Evolutionary conservation across 1,284 basidiomycete genomes (phyloP).

Genomic region (Ceratobasidium sp.): DNA sequence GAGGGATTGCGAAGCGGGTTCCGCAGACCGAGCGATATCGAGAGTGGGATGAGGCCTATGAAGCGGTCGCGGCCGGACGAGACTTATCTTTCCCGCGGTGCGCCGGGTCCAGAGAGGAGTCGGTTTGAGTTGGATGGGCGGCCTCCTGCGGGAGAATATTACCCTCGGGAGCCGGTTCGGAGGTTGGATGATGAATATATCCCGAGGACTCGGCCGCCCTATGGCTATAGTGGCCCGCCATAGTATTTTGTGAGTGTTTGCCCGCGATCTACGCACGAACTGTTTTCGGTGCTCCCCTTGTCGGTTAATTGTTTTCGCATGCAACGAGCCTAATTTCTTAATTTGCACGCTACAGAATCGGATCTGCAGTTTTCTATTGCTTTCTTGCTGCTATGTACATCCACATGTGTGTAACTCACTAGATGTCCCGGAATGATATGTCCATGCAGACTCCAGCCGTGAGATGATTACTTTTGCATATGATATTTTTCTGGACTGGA

Average conservation of each 20-base stretch:
- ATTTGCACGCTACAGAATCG: not conserved
- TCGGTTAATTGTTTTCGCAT: constrained; percentile 1
- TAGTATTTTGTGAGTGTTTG: constrained; percentile 10
- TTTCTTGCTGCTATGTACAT: constrained; percentile 21
- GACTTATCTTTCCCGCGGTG: constrained; percentile 15
- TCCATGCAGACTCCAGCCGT: not conserved
- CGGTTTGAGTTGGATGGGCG: constrained; percentile 18
- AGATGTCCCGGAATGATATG: constrained; percentile 3
- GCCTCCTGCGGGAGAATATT: constrained; percentile 21
- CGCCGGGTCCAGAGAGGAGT: constrained; percentile 1
- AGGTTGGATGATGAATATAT: constrained; percentile 26
- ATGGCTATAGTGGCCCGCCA: constrained; percentile 1
- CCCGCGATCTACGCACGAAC: not conserved
- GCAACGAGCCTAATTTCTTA: not conserved
- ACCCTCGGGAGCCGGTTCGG: constrained; percentile 17
- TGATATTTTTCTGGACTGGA: no score
- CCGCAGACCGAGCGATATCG: constrained; percentile 15
- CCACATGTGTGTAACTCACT: not conserved
- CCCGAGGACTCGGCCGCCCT: constrained; percentile 21
- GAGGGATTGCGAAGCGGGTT: constrained; percentile 37
- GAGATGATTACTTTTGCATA: no score
- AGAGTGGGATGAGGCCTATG: constrained; percentile 38
- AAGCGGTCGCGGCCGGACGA: constrained; percentile 38
- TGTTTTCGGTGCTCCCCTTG: not conserved
- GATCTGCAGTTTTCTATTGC: not conserved